Evolutionary conservation across 371 early-diverging fungal genomes (phyloP).

Genomic region (Mortierella sp.): DNA sequence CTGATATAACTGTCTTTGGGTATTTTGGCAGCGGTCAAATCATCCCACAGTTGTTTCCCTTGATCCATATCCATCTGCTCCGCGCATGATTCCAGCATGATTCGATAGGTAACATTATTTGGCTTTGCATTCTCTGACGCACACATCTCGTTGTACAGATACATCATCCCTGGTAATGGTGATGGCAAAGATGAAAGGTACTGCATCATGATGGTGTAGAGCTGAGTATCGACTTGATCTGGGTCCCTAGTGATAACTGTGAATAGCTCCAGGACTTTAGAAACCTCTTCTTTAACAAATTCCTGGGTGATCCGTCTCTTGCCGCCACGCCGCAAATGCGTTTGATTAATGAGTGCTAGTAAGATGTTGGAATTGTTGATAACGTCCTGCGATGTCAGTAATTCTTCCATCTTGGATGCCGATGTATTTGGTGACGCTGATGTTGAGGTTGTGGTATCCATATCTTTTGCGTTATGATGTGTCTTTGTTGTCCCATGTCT

Average conservation of each 20-base stretch:
- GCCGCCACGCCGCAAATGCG: constrained; percentile 8
- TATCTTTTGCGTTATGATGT: background rate
- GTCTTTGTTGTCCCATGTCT: background rate
- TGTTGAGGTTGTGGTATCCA: background rate
- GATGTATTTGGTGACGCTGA: background rate
- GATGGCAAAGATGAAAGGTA: constrained; percentile 55
- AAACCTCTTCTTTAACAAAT: constrained; percentile 44
- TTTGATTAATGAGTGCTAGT: constrained; percentile 46
- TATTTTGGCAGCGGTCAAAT: constrained; percentile 21
- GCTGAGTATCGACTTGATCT: constrained; percentile 31
- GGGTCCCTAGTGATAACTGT: constrained; percentile 37
- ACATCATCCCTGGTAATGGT: constrained; percentile 48
- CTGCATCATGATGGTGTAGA: constrained; percentile 57
- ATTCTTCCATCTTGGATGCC: constrained; percentile 6
- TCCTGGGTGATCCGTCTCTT: constrained; percentile 27
- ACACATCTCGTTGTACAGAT: constrained; percentile 47
- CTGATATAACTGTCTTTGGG: constrained; percentile 26
- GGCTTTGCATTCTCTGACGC: constrained; percentile 23
- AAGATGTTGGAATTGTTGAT: constrained; percentile 44
- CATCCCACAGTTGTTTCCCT: constrained; percentile 30
- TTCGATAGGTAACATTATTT: constrained; percentile 38
- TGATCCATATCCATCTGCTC: constrained; percentile 54
- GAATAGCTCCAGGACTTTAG: constrained; percentile 44
- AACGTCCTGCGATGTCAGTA: constrained; percentile 14
- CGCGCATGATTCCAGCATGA: constrained; percentile 51